These are phyloP conservation scores for Ophiostoma sp. DNA, from an alignment of 2,329 filamentous ascomycete genomes.

Conservation along the genomic window DNA sequence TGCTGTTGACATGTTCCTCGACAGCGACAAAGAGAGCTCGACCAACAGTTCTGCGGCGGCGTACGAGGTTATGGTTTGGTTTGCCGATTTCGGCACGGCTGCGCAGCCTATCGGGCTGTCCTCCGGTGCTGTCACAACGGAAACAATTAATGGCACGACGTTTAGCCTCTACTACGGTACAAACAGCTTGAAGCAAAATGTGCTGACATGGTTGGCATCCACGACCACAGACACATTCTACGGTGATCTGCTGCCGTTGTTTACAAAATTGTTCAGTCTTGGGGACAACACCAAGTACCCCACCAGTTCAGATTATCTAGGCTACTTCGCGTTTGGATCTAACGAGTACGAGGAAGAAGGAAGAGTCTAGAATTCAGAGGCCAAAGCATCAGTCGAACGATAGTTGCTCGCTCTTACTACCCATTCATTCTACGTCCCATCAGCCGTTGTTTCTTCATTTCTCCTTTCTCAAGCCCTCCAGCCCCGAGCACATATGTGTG, in stretches of 20 bases:
- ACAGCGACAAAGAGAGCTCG: conserved; percentile 39
- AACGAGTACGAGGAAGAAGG: no score
- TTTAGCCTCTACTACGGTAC: conserved; percentile 42
- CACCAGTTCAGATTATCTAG: conserved; percentile 41
- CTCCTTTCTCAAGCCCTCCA: no score
- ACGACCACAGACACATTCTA: conserved; percentile 38
- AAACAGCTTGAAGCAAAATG: conserved; percentile 40
- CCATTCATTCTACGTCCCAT: no score
- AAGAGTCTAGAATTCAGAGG: no score
- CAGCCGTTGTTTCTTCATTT: no score
- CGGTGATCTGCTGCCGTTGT: conserved; percentile 43
- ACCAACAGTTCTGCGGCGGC: conserved; percentile 38
- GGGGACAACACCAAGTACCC: conserved; percentile 35
- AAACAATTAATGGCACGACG: conserved; percentile 37
- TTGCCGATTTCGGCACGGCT: conserved; percentile 23
- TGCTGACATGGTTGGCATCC: conserved; percentile 46
- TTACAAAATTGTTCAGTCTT: conserved; percentile 38
- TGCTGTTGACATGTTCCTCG: conserved; percentile 55
- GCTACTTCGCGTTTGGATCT: conserved; percentile 48
- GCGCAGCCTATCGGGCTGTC: conserved; percentile 36
- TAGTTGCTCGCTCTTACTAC: no score
- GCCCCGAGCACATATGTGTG: no score
- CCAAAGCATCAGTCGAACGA: no score
- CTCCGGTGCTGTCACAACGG: conserved; percentile 32
- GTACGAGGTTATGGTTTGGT: conserved; percentile 34